Conservation (phyloP, 352 stramenopile genomes). For the Thraustochytrium sp. region DNA sequence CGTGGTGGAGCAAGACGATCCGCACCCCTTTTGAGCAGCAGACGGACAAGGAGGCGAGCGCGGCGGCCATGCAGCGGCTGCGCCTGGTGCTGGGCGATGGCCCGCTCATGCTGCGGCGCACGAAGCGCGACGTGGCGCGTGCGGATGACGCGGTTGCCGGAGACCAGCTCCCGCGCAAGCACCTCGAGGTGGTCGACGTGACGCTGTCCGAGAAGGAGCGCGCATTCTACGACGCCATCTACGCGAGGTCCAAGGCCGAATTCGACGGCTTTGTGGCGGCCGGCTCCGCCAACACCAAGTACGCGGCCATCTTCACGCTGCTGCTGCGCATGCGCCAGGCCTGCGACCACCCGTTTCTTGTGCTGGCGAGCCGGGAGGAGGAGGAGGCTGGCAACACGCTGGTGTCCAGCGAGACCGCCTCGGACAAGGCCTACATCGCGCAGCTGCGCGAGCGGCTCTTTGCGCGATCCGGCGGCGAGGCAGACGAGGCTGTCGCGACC, state of each 20-base stretch:
- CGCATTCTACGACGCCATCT: constrained; percentile 75
- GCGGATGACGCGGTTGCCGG: constrained; percentile 62
- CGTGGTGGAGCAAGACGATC: constrained; percentile 76
- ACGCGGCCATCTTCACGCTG: constrained; percentile 77
- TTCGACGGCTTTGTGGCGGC: constrained; percentile 77
- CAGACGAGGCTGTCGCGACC: neutral
- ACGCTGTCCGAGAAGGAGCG: constrained; percentile 67
- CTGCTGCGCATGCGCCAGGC: constrained; percentile 75
- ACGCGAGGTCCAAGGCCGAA: constrained; percentile 68
- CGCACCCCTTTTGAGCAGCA: constrained; percentile 63
- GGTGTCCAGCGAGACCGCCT: too few relatives aligned
- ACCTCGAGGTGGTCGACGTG: constrained; percentile 61
- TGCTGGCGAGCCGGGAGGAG: constrained; percentile 28
- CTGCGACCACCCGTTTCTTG: constrained; percentile 77
- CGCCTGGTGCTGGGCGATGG: constrained; percentile 53
- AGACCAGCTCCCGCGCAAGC: constrained; percentile 57
- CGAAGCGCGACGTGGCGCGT: constrained; percentile 72
- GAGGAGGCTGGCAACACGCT: too few relatives aligned
- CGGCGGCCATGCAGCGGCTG: neutral
- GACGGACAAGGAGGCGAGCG: neutral
- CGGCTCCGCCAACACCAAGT: constrained; percentile 66
- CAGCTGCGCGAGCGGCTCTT: neutral
- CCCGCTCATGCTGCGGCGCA: constrained; percentile 67
- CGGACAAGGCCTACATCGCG: neutral
- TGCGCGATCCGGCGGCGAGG: neutral